Base-by-base conservation (phyloP, 306 rosid species). In the Parietaria judaica region DNA sequence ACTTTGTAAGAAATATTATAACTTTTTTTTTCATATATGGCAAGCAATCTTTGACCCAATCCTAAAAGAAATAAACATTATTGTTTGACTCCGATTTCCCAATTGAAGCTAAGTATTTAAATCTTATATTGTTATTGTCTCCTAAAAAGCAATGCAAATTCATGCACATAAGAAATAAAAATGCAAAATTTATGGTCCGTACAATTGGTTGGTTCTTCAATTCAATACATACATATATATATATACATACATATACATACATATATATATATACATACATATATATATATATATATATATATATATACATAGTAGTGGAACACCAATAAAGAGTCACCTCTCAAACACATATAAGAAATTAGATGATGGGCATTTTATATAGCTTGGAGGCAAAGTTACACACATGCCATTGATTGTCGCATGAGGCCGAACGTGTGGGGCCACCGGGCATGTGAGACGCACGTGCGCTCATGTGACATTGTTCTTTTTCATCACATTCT, bases 361-460 rank as follows among this genome's bases (percentile, higher is more conserved):
- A n/a, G 11, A 47, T 49, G 38, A 37, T 63, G 38, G 16, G 48
- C 67, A 62, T 45, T 34, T 6, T 2, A n/a, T 50, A 53, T 65
- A 70, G 35, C 78, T 78, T 78, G 73, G 63, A 73, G 70, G 66
- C 59, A 72, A 78, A 73, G 75, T 63, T 75, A 65, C 37, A 35
- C 23, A 49, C 7, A 31, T 14, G 37, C 48, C 51, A 72, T 46
- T 71, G 9, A 69, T 76, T 41, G 66, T 60, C 36, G 83, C 72
- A 74, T 17, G 61, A 49, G 65, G 38, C 3, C 9, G 38, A 16
- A 7, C 49, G 43, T 34, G 70, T 69, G 47, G 46, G 66, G 64
- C 54, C 66, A 61, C 16, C 58, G 60, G 23, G 58, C 66, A 67
- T 76, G 76, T 70, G 64, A 51, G 43, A 23, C 4, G 56, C 70